phyloP scores from a whole-genome alignment of 2,329 filamentous ascomycete species.

The Fusarium keratoplasticum region DNA sequence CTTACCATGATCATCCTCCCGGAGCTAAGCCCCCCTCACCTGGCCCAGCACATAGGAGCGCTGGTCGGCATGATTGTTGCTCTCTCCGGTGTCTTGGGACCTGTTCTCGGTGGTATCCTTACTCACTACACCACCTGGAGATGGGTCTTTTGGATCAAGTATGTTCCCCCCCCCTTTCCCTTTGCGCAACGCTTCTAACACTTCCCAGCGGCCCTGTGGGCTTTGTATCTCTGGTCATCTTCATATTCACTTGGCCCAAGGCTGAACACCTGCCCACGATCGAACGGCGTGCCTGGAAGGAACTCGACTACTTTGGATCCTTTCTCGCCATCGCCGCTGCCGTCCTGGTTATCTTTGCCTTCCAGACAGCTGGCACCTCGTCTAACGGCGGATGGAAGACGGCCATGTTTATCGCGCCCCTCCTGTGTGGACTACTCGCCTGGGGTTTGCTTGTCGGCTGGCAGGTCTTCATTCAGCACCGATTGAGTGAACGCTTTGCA shows the following conservation, averaged over 20 bases:
- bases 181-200: conserved; percentile 3
- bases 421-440: conserved; percentile 44
- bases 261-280: conserved; percentile 52
- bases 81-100: conserved; percentile 62
- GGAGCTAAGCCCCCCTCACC: conserved; percentile 58
- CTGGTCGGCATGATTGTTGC: conserved; percentile 63
- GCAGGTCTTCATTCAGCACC: conserved; percentile 42
- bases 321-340: conserved; percentile 65
- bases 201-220: conserved; percentile 62
- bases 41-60: conserved; percentile 57
- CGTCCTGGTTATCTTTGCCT: conserved; percentile 67
- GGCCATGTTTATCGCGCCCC: conserved; percentile 48
- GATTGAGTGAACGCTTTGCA: conserved; percentile 44
- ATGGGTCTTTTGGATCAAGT: conserved; percentile 72
- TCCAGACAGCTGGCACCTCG: conserved; percentile 61
- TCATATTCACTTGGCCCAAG: conserved; percentile 64
- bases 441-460: conserved; percentile 46
- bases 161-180: not conserved
- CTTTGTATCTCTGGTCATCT: conserved; percentile 57
- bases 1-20: conserved; percentile 67
- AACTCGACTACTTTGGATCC: conserved; percentile 66
- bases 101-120: conserved; percentile 63
- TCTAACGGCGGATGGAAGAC: conserved; percentile 56
- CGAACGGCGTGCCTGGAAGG: conserved; percentile 57
- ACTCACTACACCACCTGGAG: conserved; percentile 63